Base-by-base conservation (phyloP, 768 basidiomycete genomes). In the Daedaleopsis sinensis region DNA sequence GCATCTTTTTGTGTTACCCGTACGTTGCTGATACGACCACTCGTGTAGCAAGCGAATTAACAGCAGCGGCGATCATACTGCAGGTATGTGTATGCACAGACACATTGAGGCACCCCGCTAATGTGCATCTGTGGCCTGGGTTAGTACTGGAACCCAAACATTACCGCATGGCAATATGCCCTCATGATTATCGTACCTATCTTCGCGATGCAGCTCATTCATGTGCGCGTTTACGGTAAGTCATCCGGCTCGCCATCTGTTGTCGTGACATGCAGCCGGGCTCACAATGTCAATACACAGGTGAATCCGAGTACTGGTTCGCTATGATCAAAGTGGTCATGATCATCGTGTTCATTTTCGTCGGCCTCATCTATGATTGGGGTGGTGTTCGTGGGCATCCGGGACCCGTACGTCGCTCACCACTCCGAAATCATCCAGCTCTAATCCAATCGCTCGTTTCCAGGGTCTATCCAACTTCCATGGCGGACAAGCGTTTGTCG, bases 291-390 rank as follows among this genome's bases (percentile, higher is more conserved):
- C 44, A 19, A n/a, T 24, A 62, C 48, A 61, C 50, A 57, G 84
- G 84, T 48, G 86, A 87, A 76, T 81, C 82, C 0, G 84, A 83
- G 65, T 85, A 84, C 72, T 87, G 85, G 85, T 79, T 83, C 55
- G 84, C 87, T 9, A 78, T 83, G 65, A 79, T 89, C 67, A 89
- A 89, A 72, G 83, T 89, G 23, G 52, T 83, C 48, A 80, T 87
- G 75, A 83, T 88, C 47, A 64, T 86, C 53, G 65, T 88, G 12
- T 88, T 89, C 75, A 82, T 89, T 65, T 69, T 87, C 56, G 79
- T 84, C 11, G 85, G 85, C 54, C 79, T 90, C 58, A 83, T 89
- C 54, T 82, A 79, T 62, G 80, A 84, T 65, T 88, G 87, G 82
- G 82, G 83, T 54, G 85, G 85, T 4, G 71, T 86, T 13, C 83